Base-by-base conservation (phyloP, 306 rosid species). In the Myrica gale region DNA sequence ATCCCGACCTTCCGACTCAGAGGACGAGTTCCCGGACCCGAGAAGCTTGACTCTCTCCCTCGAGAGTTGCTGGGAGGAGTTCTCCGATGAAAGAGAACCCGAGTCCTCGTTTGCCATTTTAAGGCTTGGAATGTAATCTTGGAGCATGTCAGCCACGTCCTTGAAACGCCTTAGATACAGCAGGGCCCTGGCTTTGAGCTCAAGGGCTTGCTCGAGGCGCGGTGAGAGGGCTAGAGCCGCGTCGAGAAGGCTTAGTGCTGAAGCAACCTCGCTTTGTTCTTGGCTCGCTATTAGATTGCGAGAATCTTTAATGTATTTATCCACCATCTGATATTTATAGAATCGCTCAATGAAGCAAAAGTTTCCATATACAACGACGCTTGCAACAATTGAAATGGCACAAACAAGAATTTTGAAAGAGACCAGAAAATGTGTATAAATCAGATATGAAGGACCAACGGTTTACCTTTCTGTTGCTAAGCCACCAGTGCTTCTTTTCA, bases 401-500 rank as follows among this genome's bases (percentile, higher is more conserved):
- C 37, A n/a, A 15, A 15, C 4, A 66, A 17, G 7, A 44, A 15
- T 15, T 16, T 6, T 0, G 4, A 53, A 42, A 50, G 15, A 71
- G 73, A 71, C 21, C 61, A 20, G 54, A 62, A n/a, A 19, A 23
- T 3, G 12, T n/a, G 20, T 9, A 10, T 10, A 19, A 45, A 37
- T 46, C 43, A 20, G 61, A 54, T 5, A 46, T 0, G 39, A 57
- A 37, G 19, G 20, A 21, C 15, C 17, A 61, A 39, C 65, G 39
- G 17, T 32, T 75, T 76, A 96, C 99, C 97, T 84, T 92, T 69
- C 96, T 77, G 77, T 89, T 96, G 76, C 88, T 87, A 16, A 90
- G 92, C 99, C 99, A 96, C 99, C 99, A 96, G 87, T 87, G 96
- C 67, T 89, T 95, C 86, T 89, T 95, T 73, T 92, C 96, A 61